phyloP scores from a whole-genome alignment of 192 early-diverging fungal species.

The Coemansia sp. region DNA sequence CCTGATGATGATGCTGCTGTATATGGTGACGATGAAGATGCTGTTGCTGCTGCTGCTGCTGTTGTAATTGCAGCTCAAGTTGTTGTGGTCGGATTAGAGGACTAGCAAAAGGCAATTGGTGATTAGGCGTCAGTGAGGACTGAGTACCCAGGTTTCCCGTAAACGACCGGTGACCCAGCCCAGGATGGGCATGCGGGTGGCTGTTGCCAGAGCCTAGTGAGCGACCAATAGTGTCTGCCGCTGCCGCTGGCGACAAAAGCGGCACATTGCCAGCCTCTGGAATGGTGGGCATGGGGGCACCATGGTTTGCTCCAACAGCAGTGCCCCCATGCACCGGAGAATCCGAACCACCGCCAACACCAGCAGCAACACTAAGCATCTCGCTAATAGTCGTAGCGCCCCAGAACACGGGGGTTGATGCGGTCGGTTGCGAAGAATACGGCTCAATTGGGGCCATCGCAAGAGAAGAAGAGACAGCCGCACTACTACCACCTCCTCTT shows the following conservation, averaged over 20 bases:
- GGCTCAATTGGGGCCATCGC: neutral
- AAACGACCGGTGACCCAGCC: slow-evolving; percentile 5
- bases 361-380: slow-evolving; percentile 19
- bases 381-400: slow-evolving; percentile 22
- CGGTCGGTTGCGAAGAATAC: neutral
- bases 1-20: neutral
- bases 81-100: neutral
- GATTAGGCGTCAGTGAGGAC: neutral
- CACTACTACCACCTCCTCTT: slow-evolving; percentile 11
- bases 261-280: slow-evolving; percentile 18
- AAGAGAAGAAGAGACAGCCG: slow-evolving; percentile 7
- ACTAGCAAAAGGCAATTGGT: slow-evolving; percentile 1
- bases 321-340: too few species aligned
- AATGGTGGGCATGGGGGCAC: slow-evolving; percentile 31
- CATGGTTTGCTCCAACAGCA: neutral
- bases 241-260: neutral
- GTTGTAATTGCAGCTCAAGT: slow-evolving; percentile 3
- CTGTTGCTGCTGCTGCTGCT: slow-evolving; percentile 6
- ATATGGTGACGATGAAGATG: neutral
- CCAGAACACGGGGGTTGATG: slow-evolving; percentile 22
- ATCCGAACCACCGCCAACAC: neutral
- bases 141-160: slow-evolving; percentile 2
- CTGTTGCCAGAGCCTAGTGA: neutral
- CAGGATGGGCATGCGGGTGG: neutral
- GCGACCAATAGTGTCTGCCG: slow-evolving; percentile 14